phyloP scores from a whole-genome alignment of 2,329 filamentous ascomycete species.

The Aspergillus caelatus region DNA sequence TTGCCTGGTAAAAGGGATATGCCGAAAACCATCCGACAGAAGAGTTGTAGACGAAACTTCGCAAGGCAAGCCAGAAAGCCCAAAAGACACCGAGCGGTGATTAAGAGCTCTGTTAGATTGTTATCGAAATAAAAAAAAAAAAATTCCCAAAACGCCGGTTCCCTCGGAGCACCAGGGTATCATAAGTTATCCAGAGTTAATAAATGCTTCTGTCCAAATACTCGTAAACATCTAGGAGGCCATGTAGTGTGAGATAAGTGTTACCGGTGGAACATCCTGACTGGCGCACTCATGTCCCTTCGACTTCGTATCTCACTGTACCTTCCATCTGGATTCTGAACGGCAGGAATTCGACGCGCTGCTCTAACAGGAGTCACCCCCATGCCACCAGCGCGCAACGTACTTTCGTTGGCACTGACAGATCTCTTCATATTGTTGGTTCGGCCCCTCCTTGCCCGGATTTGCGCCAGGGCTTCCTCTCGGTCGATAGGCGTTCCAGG shows the following conservation, averaged over 20 bases:
- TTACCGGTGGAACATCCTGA: slow-evolving; percentile 35
- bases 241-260: not conserved
- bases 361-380: slow-evolving; percentile 29
- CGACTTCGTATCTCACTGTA: slow-evolving; percentile 33
- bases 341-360: slow-evolving; percentile 37
- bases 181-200: slow-evolving; percentile 14
- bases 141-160: slow-evolving; percentile 16
- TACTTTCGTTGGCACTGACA: slow-evolving; percentile 42
- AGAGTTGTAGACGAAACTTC: not conserved
- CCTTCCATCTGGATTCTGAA: slow-evolving; percentile 33
- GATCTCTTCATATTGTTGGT: slow-evolving; percentile 48
- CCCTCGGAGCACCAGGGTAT: slow-evolving; percentile 33
- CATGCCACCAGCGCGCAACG: slow-evolving; percentile 28
- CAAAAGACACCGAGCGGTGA: not conserved
- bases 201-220: not conserved
- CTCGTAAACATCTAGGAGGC: slow-evolving; percentile 3
- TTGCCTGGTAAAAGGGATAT: not conserved
- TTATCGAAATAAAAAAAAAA: not conserved
- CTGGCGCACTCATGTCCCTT: slow-evolving; percentile 43
- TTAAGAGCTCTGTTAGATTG: not conserved
- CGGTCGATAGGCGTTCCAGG: slow-evolving; percentile 49
- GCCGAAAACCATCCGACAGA: not conserved
- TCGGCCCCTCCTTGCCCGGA: slow-evolving; percentile 49
- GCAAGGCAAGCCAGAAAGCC: not conserved
- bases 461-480: slow-evolving; percentile 53